Conservation (phyloP, 106 monocot species). For the Apostasia shenzhenica region DNA sequence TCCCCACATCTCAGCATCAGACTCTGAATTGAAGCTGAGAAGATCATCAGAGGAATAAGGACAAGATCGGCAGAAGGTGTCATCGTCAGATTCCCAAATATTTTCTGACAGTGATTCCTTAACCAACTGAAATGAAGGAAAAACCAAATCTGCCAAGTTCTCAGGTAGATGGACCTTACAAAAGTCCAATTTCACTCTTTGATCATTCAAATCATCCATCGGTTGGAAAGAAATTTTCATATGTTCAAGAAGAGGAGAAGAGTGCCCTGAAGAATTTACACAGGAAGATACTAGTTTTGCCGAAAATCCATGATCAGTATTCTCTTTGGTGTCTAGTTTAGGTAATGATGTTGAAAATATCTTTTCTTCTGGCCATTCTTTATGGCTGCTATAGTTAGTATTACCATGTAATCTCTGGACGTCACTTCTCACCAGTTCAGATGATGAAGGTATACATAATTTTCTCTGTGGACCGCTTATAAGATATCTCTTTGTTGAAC, state of each 20-base stretch:
- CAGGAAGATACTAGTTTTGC: conserved; percentile 17
- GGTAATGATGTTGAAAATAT: conserved; percentile 5
- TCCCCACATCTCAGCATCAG: conserved; percentile 79
- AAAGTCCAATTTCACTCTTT: conserved; percentile 57
- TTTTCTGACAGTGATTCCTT: conserved; percentile 23
- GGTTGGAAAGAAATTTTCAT: conserved; percentile 90
- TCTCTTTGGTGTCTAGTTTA: conserved; percentile 18
- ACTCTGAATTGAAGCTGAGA: conserved; percentile 42
- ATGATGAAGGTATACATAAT: conserved; percentile 14
- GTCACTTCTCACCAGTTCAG: conserved; percentile 20
- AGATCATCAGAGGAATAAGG: conserved; percentile 64
- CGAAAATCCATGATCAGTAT: conserved; percentile 9
- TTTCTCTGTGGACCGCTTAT: conserved; percentile 48
- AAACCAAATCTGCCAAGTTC: conserved; percentile 38
- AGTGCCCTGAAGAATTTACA: conserved; percentile 24
- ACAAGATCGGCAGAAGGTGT: conserved; percentile 81
- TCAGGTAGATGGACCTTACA: conserved; percentile 39
- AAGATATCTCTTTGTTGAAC: conserved; percentile 57
- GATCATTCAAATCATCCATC: conserved; percentile 35
- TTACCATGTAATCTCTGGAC: conserved; percentile 15
- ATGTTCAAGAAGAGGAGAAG: conserved; percentile 82
- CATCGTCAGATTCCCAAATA: conserved; percentile 86
- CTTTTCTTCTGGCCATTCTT: conserved; percentile 10
- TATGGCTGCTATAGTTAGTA: conserved; percentile 11
- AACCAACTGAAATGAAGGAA: conserved; percentile 80